Evolutionary conservation across 2,329 filamentous ascomycete species (phyloP).

Genomic region (Colletotrichum tamarilloi): DNA sequence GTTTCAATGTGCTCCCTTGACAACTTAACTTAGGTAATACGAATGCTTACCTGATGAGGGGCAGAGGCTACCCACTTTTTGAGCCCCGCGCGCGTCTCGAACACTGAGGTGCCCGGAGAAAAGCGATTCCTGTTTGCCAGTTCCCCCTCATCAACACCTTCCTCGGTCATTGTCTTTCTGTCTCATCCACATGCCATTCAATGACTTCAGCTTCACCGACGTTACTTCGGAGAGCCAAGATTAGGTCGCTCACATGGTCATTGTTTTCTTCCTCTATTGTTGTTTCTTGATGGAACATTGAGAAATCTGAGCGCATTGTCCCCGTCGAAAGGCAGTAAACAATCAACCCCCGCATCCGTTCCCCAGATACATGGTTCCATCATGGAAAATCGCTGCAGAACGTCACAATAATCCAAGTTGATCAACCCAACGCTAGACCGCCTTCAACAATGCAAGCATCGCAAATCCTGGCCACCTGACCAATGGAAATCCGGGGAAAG

Average conservation of each 20-base stretch:
- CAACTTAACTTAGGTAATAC: not conserved
- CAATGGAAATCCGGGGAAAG: constrained; percentile 13
- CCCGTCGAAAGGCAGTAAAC: not conserved
- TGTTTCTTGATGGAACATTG: constrained; percentile 5
- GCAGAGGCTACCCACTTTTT: not conserved
- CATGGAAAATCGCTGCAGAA: constrained; percentile 15
- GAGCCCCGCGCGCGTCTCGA: not conserved
- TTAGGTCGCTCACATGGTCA: constrained; percentile 14
- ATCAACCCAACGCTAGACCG: not conserved
- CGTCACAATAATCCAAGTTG: not conserved
- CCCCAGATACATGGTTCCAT: constrained; percentile 31
- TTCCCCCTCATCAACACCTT: not conserved
- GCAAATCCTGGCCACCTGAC: constrained; percentile 2
- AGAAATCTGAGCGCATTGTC: not conserved
- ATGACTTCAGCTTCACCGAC: not conserved
- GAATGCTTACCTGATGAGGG: not conserved
- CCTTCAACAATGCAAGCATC: not conserved
- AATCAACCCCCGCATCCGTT: constrained; percentile 24
- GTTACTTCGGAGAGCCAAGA: not conserved
- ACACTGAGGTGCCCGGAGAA: not conserved
- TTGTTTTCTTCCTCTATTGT: not conserved
- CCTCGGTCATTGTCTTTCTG: not conserved
- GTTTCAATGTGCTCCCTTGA: not conserved
- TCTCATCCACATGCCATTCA: not conserved
- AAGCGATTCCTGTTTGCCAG: too few species aligned